phyloP scores from a whole-genome alignment of 139 green algal species.

The Tetradesmus lagerheimii region DNA sequence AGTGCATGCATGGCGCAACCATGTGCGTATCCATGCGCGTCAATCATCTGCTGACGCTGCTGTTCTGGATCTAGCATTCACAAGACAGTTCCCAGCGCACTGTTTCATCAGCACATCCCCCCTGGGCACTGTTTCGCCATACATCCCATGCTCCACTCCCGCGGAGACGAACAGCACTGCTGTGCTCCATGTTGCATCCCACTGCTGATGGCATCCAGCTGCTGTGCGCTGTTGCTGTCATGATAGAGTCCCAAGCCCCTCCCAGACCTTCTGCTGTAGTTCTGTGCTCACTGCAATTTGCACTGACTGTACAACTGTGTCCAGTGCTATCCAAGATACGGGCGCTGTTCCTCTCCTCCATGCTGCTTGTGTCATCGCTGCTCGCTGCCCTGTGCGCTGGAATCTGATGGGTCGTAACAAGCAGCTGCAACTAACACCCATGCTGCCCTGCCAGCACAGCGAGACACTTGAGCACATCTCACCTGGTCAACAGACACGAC shows the following conservation, averaged over 20 bases:
- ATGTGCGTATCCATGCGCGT: not conserved
- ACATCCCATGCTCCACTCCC: not conserved
- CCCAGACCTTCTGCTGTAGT: too few species aligned
- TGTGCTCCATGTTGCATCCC: too few species aligned
- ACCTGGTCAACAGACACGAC: constrained; percentile 98
- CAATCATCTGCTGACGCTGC: not conserved
- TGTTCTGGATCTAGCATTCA: not conserved
- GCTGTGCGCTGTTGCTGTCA: not conserved
- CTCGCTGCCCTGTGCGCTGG: not conserved
- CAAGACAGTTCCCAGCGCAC: not conserved
- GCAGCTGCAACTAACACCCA: not conserved
- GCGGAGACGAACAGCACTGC: too few species aligned
- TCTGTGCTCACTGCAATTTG: too few species aligned
- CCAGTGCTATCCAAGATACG: not conserved
- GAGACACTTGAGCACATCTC: constrained; percentile 14
- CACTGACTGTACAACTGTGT: too few species aligned
- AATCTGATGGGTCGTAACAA: not conserved
- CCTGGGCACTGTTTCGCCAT: not conserved
- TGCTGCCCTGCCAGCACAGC: not conserved
- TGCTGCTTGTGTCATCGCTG: not conserved
- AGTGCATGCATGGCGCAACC: not conserved
- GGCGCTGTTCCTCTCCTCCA: not conserved
- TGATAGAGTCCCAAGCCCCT: too few species aligned
- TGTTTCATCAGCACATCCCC: too few species aligned
- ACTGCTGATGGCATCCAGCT: not conserved